Percentiles rank a stretch among this genome's conserved stretches.
Evolutionary conservation across 1,284 basidiomycete species (phyloP).

Genomic region (Somion occarium): DNA sequence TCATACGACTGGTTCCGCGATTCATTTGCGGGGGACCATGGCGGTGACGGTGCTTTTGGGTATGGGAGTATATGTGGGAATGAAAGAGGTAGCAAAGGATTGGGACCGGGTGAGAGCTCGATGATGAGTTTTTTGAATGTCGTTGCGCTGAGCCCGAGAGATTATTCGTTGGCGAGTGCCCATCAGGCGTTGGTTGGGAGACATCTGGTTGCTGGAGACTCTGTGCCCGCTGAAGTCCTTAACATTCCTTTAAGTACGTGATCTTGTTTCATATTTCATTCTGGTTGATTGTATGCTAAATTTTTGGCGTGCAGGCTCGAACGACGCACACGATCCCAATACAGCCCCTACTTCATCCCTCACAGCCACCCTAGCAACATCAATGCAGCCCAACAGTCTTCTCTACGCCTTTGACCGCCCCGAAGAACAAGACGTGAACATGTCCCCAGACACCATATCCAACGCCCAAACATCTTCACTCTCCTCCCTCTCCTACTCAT

Average conservation of each 20-base stretch:
- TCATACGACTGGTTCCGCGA: neutral
- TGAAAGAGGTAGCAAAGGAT: neutral
- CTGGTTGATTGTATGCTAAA: too few species aligned
- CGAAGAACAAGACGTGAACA: too few species aligned
- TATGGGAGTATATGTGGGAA: neutral
- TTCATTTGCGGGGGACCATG: too few species aligned
- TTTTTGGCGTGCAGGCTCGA: too few species aligned
- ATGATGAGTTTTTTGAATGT: neutral
- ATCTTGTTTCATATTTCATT: neutral
- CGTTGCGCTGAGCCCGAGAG: neutral
- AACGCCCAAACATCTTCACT: too few species aligned
- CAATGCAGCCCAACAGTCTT: neutral
- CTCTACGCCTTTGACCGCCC: neutral
- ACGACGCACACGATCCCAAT: neutral
- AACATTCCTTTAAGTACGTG: neutral
- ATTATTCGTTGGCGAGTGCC: neutral
- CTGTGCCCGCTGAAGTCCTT: neutral
- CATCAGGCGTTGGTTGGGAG: neutral
- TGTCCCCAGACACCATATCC: too few species aligned
- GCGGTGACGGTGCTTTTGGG: neutral
- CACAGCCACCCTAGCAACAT: neutral
- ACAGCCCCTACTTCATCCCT: neutral
- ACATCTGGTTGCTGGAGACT: neutral
- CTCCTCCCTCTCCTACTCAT: too few species aligned
- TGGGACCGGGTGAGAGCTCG: neutral